A percentile compares a stretch with the other conserved stretches of the same genome.
phyloP scores from a whole-genome alignment of 345 rosid genomes.

The Populus alba region DNA sequence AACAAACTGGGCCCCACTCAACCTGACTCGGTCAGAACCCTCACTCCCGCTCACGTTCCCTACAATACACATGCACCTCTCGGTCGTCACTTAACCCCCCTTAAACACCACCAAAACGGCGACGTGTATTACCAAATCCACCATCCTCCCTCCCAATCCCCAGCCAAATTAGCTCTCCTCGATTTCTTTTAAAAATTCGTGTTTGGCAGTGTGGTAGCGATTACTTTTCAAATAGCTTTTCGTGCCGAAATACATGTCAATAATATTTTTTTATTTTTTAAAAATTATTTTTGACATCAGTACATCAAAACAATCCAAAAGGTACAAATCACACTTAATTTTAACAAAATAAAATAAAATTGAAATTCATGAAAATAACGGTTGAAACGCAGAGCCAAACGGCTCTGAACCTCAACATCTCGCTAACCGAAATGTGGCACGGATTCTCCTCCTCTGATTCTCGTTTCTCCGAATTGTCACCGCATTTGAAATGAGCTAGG shows the following conservation, averaged over 20 bases:
- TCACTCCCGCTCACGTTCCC: conserved; percentile 80
- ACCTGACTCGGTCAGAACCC: conserved; percentile 61
- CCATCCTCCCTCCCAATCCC: conserved; percentile 38
- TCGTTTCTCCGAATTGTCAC: conserved; percentile 65
- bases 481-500: conserved; percentile 66
- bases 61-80: conserved; percentile 71
- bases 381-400: too few species aligned
- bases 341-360: too few species aligned
- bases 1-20: conserved; percentile 52
- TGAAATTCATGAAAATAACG: too few species aligned
- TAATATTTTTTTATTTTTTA: too few species aligned
- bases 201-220: too few species aligned
- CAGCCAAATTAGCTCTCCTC: conserved; percentile 58
- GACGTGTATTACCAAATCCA: conserved; percentile 55
- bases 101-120: conserved; percentile 56
- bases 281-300: too few species aligned
- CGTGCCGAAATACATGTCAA: too few species aligned
- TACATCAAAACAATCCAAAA: too few species aligned
- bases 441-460: conserved; percentile 61
- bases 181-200: too few species aligned
- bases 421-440: conserved; percentile 55
- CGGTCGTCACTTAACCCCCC: conserved; percentile 72
- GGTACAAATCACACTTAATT: too few species aligned
- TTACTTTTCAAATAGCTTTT: too few species aligned
- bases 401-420: conserved; percentile 60